A percentile compares a stretch with the other conserved stretches of the same genome.
Evolutionary conservation across 768 basidiomycete genomes (phyloP).

Genomic region (Galerina marginata): DNA sequence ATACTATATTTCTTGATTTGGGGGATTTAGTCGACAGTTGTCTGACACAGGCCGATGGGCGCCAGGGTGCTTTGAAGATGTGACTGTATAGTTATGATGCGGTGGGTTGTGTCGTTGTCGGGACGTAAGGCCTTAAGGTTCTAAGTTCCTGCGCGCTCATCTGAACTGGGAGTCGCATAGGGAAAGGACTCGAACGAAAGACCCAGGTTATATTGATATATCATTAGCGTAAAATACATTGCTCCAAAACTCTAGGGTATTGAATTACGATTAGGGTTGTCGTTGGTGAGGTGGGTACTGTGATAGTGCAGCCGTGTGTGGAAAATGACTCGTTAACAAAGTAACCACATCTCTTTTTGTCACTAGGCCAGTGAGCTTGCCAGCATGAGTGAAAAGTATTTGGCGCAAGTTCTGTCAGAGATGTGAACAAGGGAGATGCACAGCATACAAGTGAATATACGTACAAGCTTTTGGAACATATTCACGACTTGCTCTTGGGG

Average conservation of each 20-base stretch:
- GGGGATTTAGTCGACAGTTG: no score
- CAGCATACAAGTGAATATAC: conserved; percentile 6
- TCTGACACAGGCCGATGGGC: no score
- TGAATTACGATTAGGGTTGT: conserved; percentile 6
- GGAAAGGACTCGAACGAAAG: no score
- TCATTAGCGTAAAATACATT: conserved; percentile 2
- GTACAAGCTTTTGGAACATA: conserved; percentile 77
- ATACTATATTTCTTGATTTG: no score
- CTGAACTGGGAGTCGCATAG: no score
- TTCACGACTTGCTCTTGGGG: conserved; percentile 73
- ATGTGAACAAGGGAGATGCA: neutral
- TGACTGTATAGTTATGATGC: no score
- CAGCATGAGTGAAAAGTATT: conserved; percentile 67
- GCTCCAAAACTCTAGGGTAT: neutral
- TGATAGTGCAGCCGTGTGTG: conserved; percentile 52
- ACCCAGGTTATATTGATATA: neutral
- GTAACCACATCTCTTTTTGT: conserved; percentile 72
- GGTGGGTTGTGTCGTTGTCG: no score
- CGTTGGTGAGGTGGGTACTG: conserved; percentile 17
- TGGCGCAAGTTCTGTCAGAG: conserved; percentile 64
- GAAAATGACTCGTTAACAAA: conserved; percentile 61
- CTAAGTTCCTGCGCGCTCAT: no score
- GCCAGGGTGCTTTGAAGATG: no score
- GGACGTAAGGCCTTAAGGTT: no score
- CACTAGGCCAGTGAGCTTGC: conserved; percentile 66